These are phyloP conservation scores for Arabidopsis hybrid DNA, from an alignment of 441 rosid species.

Conservation along the genomic window DNA sequence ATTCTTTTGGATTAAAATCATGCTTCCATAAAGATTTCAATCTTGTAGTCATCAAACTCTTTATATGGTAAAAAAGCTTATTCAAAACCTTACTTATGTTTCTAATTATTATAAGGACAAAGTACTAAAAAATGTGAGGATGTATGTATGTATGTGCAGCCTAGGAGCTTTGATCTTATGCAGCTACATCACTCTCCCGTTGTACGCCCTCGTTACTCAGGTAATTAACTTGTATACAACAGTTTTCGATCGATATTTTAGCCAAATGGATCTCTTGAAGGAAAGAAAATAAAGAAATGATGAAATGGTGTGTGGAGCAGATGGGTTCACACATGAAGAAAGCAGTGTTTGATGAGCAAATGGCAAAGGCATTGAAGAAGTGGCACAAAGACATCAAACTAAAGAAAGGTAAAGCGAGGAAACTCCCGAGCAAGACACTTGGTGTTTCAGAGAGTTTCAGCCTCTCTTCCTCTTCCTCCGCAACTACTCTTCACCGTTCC, in stretches of 20 bases:
- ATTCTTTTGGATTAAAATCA: slow-evolving; percentile 68
- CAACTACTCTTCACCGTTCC: slow-evolving; percentile 60
- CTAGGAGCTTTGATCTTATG: slow-evolving; percentile 64
- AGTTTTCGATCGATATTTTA: background rate
- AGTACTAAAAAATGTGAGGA: background rate
- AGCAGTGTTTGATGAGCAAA: slow-evolving; percentile 65
- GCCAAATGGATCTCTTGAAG: background rate
- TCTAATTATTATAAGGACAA: background rate
- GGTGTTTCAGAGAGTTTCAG: slow-evolving; percentile 54
- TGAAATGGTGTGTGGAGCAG: slow-evolving; percentile 22
- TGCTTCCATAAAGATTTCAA: slow-evolving; percentile 66
- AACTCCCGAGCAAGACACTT: slow-evolving; percentile 46
- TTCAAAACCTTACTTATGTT: slow-evolving; percentile 11
- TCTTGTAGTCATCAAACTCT: slow-evolving; percentile 57
- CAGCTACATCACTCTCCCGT: slow-evolving; percentile 85
- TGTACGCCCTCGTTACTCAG: slow-evolving; percentile 88
- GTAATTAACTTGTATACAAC: slow-evolving; percentile 43
- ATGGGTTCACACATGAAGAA: slow-evolving; percentile 81
- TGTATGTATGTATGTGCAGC: slow-evolving; percentile 32
- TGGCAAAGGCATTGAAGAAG: slow-evolving; percentile 57
- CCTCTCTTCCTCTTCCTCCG: slow-evolving; percentile 37
- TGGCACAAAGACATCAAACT: slow-evolving; percentile 67
- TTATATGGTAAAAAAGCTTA: slow-evolving; percentile 49
- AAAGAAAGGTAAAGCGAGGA: slow-evolving; percentile 52
- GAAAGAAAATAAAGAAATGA: background rate